Conservation (phyloP, 208 protist species). For the Trypanosoma vivax region DNA sequence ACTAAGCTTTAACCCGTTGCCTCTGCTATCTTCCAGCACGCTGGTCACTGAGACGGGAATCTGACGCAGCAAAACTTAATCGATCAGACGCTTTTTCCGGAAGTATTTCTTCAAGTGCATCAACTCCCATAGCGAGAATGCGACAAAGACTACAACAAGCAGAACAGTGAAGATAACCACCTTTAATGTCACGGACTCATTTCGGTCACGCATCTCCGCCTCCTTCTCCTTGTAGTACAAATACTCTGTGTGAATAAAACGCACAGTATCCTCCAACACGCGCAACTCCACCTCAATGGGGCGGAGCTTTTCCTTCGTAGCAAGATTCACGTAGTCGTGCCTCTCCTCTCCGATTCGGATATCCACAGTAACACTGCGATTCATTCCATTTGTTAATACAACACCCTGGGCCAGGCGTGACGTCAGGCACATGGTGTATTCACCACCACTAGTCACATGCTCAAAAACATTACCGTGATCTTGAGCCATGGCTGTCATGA, state of each 20-base stretch:
- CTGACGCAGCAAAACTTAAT: conserved; percentile 31
- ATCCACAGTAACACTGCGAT: conserved; percentile 27
- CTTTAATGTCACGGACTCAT: conserved; percentile 71
- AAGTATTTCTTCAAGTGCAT: conserved; percentile 80
- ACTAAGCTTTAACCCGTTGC: too few relatives aligned
- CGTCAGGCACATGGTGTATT: conserved; percentile 66
- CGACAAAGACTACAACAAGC: conserved; percentile 57
- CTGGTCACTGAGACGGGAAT: too few relatives aligned
- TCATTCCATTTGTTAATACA: conserved; percentile 6
- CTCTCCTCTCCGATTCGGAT: conserved; percentile 42
- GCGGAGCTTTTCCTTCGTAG: conserved; percentile 80
- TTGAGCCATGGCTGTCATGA: conserved; percentile 19
- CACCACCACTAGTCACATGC: conserved; percentile 43
- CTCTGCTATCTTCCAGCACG: too few relatives aligned
- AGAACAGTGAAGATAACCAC: conserved; percentile 57
- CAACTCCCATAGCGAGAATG: conserved; percentile 69
- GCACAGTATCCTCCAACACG: conserved; percentile 79
- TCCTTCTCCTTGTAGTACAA: conserved; percentile 84
- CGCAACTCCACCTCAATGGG: conserved; percentile 88
- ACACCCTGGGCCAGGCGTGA: conserved; percentile 36
- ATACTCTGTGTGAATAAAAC: conserved; percentile 78
- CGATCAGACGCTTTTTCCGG: conserved; percentile 88
- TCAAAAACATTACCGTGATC: conserved; percentile 30
- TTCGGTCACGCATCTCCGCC: conserved; percentile 79
- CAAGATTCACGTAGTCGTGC: conserved; percentile 64